Base-by-base conservation (phyloP, 2,329 filamentous ascomycete species). In the Fusarium fracticaudum region DNA sequence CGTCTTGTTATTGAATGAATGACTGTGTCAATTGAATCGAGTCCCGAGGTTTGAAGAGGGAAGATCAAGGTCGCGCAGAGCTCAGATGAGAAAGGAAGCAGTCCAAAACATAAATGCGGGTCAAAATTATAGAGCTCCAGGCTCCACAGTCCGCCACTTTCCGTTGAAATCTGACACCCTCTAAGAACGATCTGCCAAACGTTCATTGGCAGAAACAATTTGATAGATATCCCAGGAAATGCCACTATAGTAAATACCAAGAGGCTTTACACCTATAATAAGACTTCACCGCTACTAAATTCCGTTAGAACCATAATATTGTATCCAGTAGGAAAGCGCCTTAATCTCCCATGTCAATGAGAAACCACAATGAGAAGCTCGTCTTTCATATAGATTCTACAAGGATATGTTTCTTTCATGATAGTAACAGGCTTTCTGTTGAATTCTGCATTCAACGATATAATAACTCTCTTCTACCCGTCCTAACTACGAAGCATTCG, bases 51-150 rank as follows among this genome's bases (percentile, higher is more conserved):
- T 33, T 35, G n/a, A 31, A 58, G 38, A 57, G 37, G 24, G 51
- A 69, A 58, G 33, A 44, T 55, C 41, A 58, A 48, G 20, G 41
- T 57, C 58, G 60, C 48, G 61, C 48, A 40, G 60, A 69, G 67
- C 72, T 72, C 44, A 24, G 57, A 58, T 44, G 54, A 68, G 45
- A 60, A 71, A 45, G 64, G 67, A 72, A 44, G 29, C 61, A 51
- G 50, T 44, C 31, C 67, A 69, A 74, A 72, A 60, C 43, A 72
- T 60, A 64, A 72, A 53, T 43, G 59, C 68, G 71, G 71, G 69
- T 59, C 60, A 48, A 44, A 61, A 65, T 68, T 33, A 50, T 38
- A 29, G 44, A 69, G 67, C 65, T 69, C 22, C 14, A 37, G 54
- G 31, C 41, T 55, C 60, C 58, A 72, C 41, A 26, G 22, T 35